phyloP scores from a whole-genome alignment of 176 grass and related monocot genomes.

The Lolium perenne region DNA sequence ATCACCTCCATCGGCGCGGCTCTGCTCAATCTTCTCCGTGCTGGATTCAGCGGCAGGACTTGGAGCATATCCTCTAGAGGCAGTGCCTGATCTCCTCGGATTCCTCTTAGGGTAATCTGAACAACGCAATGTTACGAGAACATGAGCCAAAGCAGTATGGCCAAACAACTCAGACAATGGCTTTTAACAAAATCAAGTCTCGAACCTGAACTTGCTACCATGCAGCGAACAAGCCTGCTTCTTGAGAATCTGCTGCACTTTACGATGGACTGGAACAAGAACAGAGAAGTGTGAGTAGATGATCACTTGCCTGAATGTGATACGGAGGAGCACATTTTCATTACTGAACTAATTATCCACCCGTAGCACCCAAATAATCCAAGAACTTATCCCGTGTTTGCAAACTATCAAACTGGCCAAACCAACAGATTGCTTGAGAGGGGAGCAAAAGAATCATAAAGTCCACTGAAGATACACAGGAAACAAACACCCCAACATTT shows the following conservation, averaged over 20 bases:
- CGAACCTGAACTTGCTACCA: conserved; percentile 74
- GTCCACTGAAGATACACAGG: background rate
- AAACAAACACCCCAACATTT: background rate
- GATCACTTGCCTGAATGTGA: background rate
- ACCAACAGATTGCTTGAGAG: background rate
- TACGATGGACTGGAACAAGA: conserved; percentile 49
- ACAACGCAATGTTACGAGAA: conserved; percentile 40
- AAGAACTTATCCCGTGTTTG: background rate
- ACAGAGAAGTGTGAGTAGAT: conserved; percentile 7
- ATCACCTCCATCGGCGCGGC: conserved; percentile 29
- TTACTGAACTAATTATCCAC: background rate
- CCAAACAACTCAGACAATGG: background rate
- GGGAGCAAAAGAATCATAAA: background rate
- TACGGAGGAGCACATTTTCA: background rate
- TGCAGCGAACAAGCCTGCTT: conserved; percentile 51
- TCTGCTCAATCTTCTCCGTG: conserved; percentile 53
- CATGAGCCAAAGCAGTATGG: conserved; percentile 23
- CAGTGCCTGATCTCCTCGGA: conserved; percentile 48
- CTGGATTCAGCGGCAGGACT: conserved; percentile 47
- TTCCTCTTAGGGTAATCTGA: conserved; percentile 74
- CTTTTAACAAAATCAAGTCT: conserved; percentile 29
- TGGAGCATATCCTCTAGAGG: conserved; percentile 51
- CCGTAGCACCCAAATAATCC: background rate
- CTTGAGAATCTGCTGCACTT: conserved; percentile 53
- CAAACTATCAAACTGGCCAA: background rate